phyloP scores from a whole-genome alignment of 2,329 filamentous ascomycete genomes.

The Diplodia intermedia region DNA sequence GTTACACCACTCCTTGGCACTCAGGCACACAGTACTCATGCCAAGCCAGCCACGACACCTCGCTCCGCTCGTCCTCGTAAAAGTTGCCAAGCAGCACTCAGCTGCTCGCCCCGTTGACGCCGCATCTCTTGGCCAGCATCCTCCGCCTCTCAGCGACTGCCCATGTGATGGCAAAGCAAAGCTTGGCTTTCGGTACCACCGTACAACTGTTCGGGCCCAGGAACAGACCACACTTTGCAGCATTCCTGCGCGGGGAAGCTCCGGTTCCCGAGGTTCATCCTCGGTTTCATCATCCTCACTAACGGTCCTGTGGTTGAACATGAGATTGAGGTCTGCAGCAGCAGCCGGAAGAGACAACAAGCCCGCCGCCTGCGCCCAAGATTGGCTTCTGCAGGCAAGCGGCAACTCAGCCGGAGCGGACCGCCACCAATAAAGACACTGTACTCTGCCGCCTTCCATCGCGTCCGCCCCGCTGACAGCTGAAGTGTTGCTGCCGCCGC shows the following conservation, averaged over 20 bases:
- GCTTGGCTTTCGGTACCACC: constrained; percentile 5
- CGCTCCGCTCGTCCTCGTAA: constrained; percentile 14
- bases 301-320: background rate
- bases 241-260: background rate
- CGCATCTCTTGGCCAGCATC: constrained; percentile 8
- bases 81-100: background rate
- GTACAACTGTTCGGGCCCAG: background rate
- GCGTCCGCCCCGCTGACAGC: background rate
- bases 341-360: too few species aligned
- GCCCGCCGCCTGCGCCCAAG: background rate
- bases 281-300: background rate
- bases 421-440: constrained; percentile 1
- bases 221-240: background rate
- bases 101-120: constrained; percentile 10
- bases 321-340: background rate
- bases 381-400: background rate
- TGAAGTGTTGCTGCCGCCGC: background rate
- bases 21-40: background rate
- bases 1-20: background rate
- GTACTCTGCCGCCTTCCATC: background rate
- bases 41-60: constrained; percentile 23
- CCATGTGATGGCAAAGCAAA: constrained; percentile 15
- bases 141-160: background rate
- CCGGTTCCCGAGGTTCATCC: background rate
- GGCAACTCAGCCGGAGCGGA: background rate